Conservation (phyloP, 1,139 yeast species). For the Sugiyamaella castrensis region DNA sequence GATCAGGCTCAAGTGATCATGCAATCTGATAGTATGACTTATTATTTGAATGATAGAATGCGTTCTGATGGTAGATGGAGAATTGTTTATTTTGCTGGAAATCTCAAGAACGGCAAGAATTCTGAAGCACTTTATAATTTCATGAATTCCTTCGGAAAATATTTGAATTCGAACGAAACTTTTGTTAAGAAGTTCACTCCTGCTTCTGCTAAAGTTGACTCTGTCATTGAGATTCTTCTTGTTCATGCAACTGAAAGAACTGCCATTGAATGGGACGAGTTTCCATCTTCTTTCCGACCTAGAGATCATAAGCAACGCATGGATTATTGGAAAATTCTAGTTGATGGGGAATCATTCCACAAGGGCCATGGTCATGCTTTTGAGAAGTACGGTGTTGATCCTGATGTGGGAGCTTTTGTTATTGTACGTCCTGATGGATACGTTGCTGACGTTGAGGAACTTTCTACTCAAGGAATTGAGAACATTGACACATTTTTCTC, state of each 20-base stretch:
- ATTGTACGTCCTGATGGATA: slow-evolving; percentile 41
- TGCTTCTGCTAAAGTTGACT: slow-evolving; percentile 29
- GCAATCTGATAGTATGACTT: slow-evolving; percentile 29
- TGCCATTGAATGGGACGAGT: slow-evolving; percentile 33
- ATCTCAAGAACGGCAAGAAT: slow-evolving; percentile 22
- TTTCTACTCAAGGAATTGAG: slow-evolving; percentile 27
- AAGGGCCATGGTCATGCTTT: slow-evolving; percentile 32
- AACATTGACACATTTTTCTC: slow-evolving; percentile 31
- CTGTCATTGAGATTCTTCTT: slow-evolving; percentile 35
- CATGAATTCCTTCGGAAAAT: slow-evolving; percentile 25
- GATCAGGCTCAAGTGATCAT: slow-evolving; percentile 30
- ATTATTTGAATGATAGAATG: slow-evolving; percentile 25
- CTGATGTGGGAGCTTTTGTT: slow-evolving; percentile 32
- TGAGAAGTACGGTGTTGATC: slow-evolving; percentile 34
- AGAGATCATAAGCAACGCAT: slow-evolving; percentile 33
- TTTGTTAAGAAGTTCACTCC: slow-evolving; percentile 35
- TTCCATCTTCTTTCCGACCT: slow-evolving; percentile 37
- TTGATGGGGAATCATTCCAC: slow-evolving; percentile 32
- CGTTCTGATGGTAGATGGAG: slow-evolving; percentile 37
- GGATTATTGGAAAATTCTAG: slow-evolving; percentile 38
- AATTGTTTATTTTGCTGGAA: slow-evolving; percentile 35
- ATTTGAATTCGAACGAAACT: slow-evolving; percentile 21
- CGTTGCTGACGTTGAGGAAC: slow-evolving; percentile 33
- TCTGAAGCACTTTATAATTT: slow-evolving; percentile 7
- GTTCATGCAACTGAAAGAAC: slow-evolving; percentile 31